These are phyloP conservation scores for Cardiosporidium cionae DNA, from an alignment of 169 alveolate genomes.

Conservation along the genomic window DNA sequence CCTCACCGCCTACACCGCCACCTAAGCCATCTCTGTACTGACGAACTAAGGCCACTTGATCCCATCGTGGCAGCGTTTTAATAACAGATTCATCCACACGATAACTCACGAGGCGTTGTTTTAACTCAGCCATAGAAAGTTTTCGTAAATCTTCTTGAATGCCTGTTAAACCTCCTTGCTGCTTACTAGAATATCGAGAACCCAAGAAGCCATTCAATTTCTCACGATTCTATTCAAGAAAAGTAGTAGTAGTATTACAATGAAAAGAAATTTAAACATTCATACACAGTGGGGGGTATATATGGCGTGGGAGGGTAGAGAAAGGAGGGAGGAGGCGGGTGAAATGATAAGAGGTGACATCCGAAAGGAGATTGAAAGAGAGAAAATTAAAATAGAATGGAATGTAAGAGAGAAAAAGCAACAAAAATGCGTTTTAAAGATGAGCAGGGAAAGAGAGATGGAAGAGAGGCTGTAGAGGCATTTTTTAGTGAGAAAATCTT, in stretches of 20 bases:
- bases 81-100: constrained; percentile 69
- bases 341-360: neutral
- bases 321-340: neutral
- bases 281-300: neutral
- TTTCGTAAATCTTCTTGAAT: constrained; percentile 65
- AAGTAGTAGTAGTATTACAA: neutral
- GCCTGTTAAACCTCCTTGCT: constrained; percentile 40
- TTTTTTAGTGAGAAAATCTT: too few relatives aligned
- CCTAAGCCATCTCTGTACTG: constrained; percentile 68
- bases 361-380: neutral
- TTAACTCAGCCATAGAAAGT: constrained; percentile 68
- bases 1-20: constrained; percentile 11
- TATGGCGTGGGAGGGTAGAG: too few relatives aligned
- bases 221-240: neutral
- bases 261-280: neutral
- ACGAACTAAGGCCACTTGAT: constrained; percentile 72
- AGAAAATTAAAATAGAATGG: too few relatives aligned
- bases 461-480: too few relatives aligned
- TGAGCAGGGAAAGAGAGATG: too few relatives aligned
- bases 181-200: constrained; percentile 10
- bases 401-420: too few relatives aligned
- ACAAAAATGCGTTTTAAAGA: too few relatives aligned
- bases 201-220: neutral
- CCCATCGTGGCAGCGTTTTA: constrained; percentile 74
- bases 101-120: constrained; percentile 57